Base-by-base conservation (phyloP, 2,329 filamentous ascomycete species). In the Exophiala viscosa region DNA sequence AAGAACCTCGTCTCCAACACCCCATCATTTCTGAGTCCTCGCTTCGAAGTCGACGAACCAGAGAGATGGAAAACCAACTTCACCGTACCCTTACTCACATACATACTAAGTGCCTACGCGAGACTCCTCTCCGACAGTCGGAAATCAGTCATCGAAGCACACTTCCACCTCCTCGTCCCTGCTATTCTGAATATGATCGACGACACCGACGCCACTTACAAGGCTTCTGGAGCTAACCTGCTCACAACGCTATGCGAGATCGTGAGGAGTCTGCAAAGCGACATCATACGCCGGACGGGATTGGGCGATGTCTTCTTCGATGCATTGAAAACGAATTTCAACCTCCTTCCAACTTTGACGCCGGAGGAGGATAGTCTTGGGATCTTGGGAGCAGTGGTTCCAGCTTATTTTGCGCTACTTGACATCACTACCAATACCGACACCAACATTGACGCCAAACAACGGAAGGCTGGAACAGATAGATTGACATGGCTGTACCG, bases 331-430 rank as follows among this genome's bases (percentile, higher is more conserved):
- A 87, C 89, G 0, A 83, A 84, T 33, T 77, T 96, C n/a, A 77
- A 86, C 6, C 88, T 84, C 62, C 76, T 96, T 5, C 91, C 92
- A 0, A 82, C 78, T 10, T 73, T 95, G 38, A 96, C 89, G 0
- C 83, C 87, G 0, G 86, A 88, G 63, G 66, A 76, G 0, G 87
- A 93, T 50, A 87, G 87, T 3, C 65, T 87, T 1, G 63, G 65
- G 1, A 71, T 96, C 2, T 77, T 96, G 1, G 64, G 68, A 5
- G 75, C 77, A 5, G 83, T 86, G 0, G 95, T 90, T 59, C 75
- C 78, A 6, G 83, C 84, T 1, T 74, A 95, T 2, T 70, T 87
- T 14, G 70, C 72, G 0, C 76, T 96, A 5, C 67, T 74, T 6
- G 62, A 70, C 41, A 69, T 79, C 63, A 57, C 11, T 13, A 45